Evolutionary conservation across 2,329 filamentous ascomycete species (phyloP), one percentile per base, ranked within the genome.

Genomic region (Lecanicillium sp.): DNA sequence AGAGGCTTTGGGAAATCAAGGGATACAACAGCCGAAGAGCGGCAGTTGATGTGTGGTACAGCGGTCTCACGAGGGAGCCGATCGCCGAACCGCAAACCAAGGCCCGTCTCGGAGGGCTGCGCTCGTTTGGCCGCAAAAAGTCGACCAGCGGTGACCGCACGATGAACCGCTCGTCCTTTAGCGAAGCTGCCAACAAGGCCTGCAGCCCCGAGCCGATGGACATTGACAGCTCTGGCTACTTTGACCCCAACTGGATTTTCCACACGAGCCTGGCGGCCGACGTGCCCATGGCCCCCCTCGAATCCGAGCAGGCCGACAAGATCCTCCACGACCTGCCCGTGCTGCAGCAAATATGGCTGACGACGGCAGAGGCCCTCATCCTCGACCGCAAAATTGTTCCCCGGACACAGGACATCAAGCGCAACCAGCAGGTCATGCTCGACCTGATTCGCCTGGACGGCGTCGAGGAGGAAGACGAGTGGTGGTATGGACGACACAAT

Each of bases 1-100:
- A 83, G 55, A 70, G 74, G 37, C 72, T 84, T 29, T 84, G 81
- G 81, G 79, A 83, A 57, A 79, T 81, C 32, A 82, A 82, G 56
- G 79, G 80, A 2, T 84, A 84, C 62, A 84, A 81, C 57, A 69
- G 68, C 44, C 70, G 81, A 26, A 71, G 79, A 49, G 69, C 70
- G 17, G 74, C 76, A 2, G 80, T 84, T 14, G 81, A 84, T 56
- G 65, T 58, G 5, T 84, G 79, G 79, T 81, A 77, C 58, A 70
- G 70, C 33, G 69, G 67, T 15, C 62, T 84, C 8, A 67, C 69
- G 2, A 74, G 68, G 50, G 73, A 74, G 12, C 47, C 51, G 11
- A 62, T 17, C 44, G 61, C 52, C 5, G 73, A 75, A 27, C 56
- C 70, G 8, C 56, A 69, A 5, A 49, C 67, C 7, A 83, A 79